These are phyloP conservation scores for Alternaria novae-zelandiae DNA, from an alignment of 2,329 filamentous ascomycete species.

Conservation along the genomic window DNA sequence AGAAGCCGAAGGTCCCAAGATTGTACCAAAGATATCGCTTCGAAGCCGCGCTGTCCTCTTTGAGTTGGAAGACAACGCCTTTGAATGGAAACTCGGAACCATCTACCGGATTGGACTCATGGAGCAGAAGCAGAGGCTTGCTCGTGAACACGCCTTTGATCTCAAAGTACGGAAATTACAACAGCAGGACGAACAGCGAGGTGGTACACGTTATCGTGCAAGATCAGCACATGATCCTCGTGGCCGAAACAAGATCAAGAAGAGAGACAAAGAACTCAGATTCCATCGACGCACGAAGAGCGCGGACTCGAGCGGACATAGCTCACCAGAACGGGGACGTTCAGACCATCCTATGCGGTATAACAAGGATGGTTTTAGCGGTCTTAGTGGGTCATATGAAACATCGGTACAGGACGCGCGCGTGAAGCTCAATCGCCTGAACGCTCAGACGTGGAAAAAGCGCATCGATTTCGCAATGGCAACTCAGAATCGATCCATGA, in stretches of 20 bases:
- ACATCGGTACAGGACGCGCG: slow-evolving; percentile 79
- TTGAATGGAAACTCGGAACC: slow-evolving; percentile 95
- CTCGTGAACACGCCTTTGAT: slow-evolving; percentile 86
- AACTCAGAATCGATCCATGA: slow-evolving; percentile 74
- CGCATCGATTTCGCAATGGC: slow-evolving; percentile 80
- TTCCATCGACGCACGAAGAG: slow-evolving; percentile 51
- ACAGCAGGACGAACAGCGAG: slow-evolving; percentile 60
- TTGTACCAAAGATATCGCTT: slow-evolving; percentile 83
- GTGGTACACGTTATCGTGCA: slow-evolving; percentile 59
- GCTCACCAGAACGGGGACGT: slow-evolving; percentile 33
- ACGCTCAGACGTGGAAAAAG: slow-evolving; percentile 89
- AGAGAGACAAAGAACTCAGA: slow-evolving; percentile 37
- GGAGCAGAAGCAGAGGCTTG: slow-evolving; percentile 88
- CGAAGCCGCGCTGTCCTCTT: slow-evolving; percentile 83
- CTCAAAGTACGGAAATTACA: slow-evolving; percentile 88
- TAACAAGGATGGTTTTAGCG: slow-evolving; percentile 77
- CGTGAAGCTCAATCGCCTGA: slow-evolving; percentile 76
- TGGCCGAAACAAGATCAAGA: slow-evolving; percentile 48
- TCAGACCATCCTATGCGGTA: slow-evolving; percentile 66
- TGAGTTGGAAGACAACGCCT: slow-evolving; percentile 92
- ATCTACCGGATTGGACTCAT: slow-evolving; percentile 90
- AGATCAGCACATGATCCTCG: slow-evolving; percentile 57
- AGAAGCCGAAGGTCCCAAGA: slow-evolving; percentile 81
- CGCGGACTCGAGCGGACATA: slow-evolving; percentile 32
- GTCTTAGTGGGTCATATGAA: slow-evolving; percentile 73